Percentiles rank a stretch among this genome's conserved stretches.
phyloP scores from a whole-genome alignment of 305 asterid genomes.

The Fraxinus albicans region DNA sequence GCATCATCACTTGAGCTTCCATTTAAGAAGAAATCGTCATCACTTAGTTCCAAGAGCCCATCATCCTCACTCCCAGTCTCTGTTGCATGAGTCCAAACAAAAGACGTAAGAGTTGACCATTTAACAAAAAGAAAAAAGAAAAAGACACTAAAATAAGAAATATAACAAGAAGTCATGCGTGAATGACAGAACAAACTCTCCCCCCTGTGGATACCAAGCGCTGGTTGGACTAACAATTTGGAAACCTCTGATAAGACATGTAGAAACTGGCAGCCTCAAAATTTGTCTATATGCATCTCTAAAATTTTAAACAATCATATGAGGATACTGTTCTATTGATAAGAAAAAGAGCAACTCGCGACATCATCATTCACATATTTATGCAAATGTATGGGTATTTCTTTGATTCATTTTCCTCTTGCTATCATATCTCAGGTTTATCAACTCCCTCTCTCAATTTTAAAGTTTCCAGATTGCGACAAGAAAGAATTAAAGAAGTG shows the following conservation, averaged over 20 bases:
- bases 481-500: not conserved
- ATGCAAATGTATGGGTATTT: not conserved
- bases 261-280: not conserved
- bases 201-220: not conserved
- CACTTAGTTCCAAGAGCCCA: conserved; percentile 76
- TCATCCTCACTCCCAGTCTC: conserved; percentile 98
- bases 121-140: not conserved
- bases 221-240: not conserved
- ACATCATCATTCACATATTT: not conserved
- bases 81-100: conserved; percentile 29
- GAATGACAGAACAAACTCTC: conserved; percentile 8
- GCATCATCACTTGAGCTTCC: conserved; percentile 93
- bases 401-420: not conserved
- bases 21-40: conserved; percentile 79
- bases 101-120: conserved; percentile 15
- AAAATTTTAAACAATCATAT: not conserved
- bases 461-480: not conserved
- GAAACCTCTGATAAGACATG: not conserved
- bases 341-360: not conserved
- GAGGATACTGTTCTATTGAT: not conserved
- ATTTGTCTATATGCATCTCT: not conserved
- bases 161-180: not conserved
- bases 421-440: not conserved
- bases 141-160: not conserved
- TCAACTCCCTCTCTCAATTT: not conserved